Evolutionary conservation across 2,329 filamentous ascomycete species (phyloP), one percentile per base, ranked within the genome.

Genomic region (Gremmenia infestans): DNA sequence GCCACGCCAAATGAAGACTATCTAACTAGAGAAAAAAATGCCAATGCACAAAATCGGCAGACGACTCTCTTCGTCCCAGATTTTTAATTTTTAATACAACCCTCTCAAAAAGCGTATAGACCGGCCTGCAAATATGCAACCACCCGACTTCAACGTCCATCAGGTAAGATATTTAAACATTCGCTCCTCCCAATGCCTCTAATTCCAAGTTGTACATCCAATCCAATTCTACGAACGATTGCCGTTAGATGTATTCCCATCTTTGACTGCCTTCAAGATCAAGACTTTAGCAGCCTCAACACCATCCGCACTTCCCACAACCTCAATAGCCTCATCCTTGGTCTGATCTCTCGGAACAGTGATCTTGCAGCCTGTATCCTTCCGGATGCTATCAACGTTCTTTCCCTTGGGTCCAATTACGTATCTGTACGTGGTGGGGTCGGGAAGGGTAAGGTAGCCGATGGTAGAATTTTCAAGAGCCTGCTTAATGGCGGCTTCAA

Each of bases 301-400:
- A 12, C 89, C 91, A 15, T 91, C 88, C 68, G 82, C 82, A 54
- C 80, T 82, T 40, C 94, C 94, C 37, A 87, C 79, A 66, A 99
- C 88, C 76, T 96, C 91, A 70, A 99, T 97, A 4, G 93, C 90
- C 72, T 97, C 92, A 49, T 81, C 80, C 61, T 76, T 77, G 47
- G 76, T 77, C 72, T 95, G 88, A 67, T 90, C 87, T 63, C 89
- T 86, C 22, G 94, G 94, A 42, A 99, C 93, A 62, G 92, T 91
- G 70, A 99, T 95, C 75, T 88, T 91, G 74, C 92, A 97, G 54
- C 89, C 89, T 51, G 91, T 97, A 77, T 94, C 85, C 76, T 90
- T 91, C 65, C 94, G 86, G 70, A 99, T 97, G 43, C 84, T 78
- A 74, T 97, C 97, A 72, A 99, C 95, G 73, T 93, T 93, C 72